phyloP scores from a whole-genome alignment of 2,329 filamentous ascomycete species.

The Uncinocarpus reesii region DNA sequence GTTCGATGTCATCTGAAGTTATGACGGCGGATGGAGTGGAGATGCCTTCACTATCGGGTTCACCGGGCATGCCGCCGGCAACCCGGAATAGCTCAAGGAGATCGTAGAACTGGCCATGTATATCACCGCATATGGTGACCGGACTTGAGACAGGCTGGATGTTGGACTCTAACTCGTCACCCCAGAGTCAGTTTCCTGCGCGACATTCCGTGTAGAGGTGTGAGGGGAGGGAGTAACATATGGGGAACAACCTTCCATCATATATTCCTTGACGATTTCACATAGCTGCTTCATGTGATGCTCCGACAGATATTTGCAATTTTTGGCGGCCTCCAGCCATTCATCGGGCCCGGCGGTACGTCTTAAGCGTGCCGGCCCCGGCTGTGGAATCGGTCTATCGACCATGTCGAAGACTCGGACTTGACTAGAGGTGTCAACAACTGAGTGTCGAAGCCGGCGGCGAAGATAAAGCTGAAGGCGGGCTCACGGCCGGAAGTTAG shows the following conservation, averaged over 20 bases:
- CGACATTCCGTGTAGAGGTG: background rate
- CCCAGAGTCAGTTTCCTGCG: background rate
- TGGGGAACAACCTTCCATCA: slow-evolving; percentile 74
- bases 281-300: slow-evolving; percentile 96
- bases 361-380: slow-evolving; percentile 75
- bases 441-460: background rate
- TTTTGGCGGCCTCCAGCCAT: slow-evolving; percentile 93
- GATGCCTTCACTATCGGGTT: slow-evolving; percentile 71
- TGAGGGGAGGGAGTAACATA: background rate
- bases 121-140: slow-evolving; percentile 96
- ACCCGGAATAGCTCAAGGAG: slow-evolving; percentile 99
- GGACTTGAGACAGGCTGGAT: slow-evolving; percentile 97
- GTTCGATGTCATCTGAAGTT: slow-evolving; percentile 15
- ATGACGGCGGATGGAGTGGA: slow-evolving; percentile 16
- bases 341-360: slow-evolving; percentile 82
- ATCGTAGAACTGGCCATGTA: slow-evolving; percentile 98
- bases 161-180: slow-evolving; percentile 63
- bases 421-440: too few relatives aligned
- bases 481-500: too few relatives aligned
- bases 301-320: slow-evolving; percentile 94
- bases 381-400: slow-evolving; percentile 62
- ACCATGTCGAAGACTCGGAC: slow-evolving; percentile 23
- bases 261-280: slow-evolving; percentile 95
- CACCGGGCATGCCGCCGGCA: slow-evolving; percentile 93
- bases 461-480: too few relatives aligned